Base-by-base conservation (phyloP, 2,329 filamentous ascomycete genomes). In the Ophiostoma perfectum region DNA sequence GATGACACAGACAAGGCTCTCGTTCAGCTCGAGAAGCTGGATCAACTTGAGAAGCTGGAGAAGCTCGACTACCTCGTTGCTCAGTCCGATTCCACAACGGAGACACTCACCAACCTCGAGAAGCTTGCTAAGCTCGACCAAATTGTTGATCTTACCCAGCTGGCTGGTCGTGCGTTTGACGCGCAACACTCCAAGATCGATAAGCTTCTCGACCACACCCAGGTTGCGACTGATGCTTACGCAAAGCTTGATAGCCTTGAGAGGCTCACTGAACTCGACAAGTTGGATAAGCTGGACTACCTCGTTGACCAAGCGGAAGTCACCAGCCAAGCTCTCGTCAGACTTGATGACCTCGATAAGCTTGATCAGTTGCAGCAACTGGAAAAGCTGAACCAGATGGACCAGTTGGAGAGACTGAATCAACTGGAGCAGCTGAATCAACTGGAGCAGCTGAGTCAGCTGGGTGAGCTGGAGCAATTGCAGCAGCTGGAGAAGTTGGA, bases 71-170 rank as follows among this genome's bases (percentile, higher is more conserved):
- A 79, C 70, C 79, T 90, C 4, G 82, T 93, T 49, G 85, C 85
- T 58, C 87, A 91, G 75, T 66, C 85, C 47, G 82, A 87, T 41
- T 83, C 86, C n/a, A 86, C 91, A 0, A 85, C 84, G 65, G 88
- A 92, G 75, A 87, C 90, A 1, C 86, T 92, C 55, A 82, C 84
- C 5, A 65, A 47, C 16, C 68, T 71, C n/a, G 58, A 44, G 14
- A 72, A 72, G 68, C 67, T 72, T n/a, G 67, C 70, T 45, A 64
- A 62, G 45, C 66, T 72, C 4, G 39, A 67, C 5, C 66, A 70
- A 4, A 49, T 72, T 39, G 55, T 60, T 11, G 6, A 38, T 18
- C 55, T 60, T 7, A 63, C 70, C 4, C 49, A 63, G 12, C 16
- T 70, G 58, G 68, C 70, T 11, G 69, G 69, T 12, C 70, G 68